Base-by-base conservation (phyloP, 345 rosid genomes). In the Salix koriyanagi region DNA sequence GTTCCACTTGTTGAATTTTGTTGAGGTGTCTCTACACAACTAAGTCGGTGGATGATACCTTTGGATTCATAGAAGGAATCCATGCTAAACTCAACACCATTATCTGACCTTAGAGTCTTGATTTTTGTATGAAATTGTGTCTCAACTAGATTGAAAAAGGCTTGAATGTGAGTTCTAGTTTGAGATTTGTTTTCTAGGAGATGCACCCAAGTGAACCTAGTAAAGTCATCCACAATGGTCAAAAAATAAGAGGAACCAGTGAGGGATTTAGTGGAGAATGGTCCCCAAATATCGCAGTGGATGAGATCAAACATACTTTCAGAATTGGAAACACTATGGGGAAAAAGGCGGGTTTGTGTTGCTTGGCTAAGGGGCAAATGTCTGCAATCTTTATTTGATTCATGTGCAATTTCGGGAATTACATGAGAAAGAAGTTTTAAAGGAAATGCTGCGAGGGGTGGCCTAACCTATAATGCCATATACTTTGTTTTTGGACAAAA, bases 211-310 rank as follows among this genome's bases (percentile, higher is more conserved):
- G 4, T 23, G 0, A 61, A 9, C 0, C 32, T 19, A 16, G 65
- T 18, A 23, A 2, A 2, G 23, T 61, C 32, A 61, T 61, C 65
- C 4, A 61, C 65, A 61, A 61, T 10, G 9, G 28, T 18, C 0
- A 61, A 2, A 0, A 61, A 61, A 0, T 61, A 61, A 8, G 23
- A 23, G 0, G 28, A 19, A 2, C 32, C 12, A 5, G 3, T 18
- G 0, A 61, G 0, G 0, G 65, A 61, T 0, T 19, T 19, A 0
- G 65, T 61, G 0, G 19, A 16, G 0, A 16, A 61, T 0, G 26
- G 23, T 0, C 65, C 65, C 65, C 65, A 61, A 0, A 61, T 0
- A 23, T 61, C 65, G 0, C 32, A 61, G 1, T 61, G 65, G 1
- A 23, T 23, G 0, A 61, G 0, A 0, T 61, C 32, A 23, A 23